Evolutionary conservation across 2,329 filamentous ascomycete species (phyloP).

Genomic region (Exophiala phaeomuriformis): DNA sequence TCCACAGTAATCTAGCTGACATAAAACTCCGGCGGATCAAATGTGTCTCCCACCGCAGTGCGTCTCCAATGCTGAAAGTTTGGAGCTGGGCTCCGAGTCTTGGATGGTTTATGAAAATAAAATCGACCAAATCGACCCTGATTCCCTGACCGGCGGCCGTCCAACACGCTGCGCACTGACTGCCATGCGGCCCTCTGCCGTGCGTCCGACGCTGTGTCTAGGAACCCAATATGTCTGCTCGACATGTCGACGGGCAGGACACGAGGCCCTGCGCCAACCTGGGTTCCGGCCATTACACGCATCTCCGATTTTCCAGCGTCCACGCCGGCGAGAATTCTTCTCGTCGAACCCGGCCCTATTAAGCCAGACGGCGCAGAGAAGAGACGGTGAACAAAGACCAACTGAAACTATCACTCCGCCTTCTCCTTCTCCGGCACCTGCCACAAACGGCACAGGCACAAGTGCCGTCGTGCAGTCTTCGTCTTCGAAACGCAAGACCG

Average conservation of each 20-base stretch:
- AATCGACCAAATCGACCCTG: no score
- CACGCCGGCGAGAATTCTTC: slow-evolving; percentile 57
- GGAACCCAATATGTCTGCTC: slow-evolving; percentile 26
- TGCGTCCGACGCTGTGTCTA: slow-evolving; percentile 9
- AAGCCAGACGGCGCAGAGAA: slow-evolving; percentile 6
- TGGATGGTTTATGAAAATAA: no score
- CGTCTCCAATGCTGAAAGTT: no score
- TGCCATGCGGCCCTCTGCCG: background rate
- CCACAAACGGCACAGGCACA: no score
- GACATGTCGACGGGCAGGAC: slow-evolving; percentile 30
- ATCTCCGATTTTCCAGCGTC: slow-evolving; percentile 32
- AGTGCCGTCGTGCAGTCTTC: slow-evolving; percentile 9
- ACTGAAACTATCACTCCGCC: background rate
- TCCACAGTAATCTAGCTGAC: no score
- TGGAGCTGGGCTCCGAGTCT: no score
- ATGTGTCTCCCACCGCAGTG: no score
- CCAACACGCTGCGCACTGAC: background rate
- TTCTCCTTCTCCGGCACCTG: no score
- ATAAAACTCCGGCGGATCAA: no score
- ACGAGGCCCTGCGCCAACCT: slow-evolving; percentile 28
- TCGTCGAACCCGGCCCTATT: slow-evolving; percentile 52
- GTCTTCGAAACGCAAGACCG: slow-evolving; percentile 43
- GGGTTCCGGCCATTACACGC: slow-evolving; percentile 33
- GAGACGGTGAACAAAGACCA: slow-evolving; percentile 7
- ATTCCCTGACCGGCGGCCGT: no score